Evolutionary conservation across 192 early-diverging fungal species (phyloP).

Genomic region (Anaeromyces robustus): DNA sequence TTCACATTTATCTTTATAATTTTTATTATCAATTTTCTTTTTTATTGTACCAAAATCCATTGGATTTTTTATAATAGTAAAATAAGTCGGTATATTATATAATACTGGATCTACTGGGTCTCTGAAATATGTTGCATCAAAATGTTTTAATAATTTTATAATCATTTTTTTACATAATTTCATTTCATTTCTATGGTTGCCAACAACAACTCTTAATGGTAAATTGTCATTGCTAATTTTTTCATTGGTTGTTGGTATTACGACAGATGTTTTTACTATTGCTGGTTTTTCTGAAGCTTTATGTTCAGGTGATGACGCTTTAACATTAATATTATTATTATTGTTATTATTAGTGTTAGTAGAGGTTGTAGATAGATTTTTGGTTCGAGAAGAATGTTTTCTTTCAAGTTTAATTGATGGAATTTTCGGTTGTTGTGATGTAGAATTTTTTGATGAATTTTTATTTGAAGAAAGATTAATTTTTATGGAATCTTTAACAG

Average conservation of each 20-base stretch:
- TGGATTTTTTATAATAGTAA: constrained; percentile 49
- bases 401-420: background rate
- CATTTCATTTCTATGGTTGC: background rate
- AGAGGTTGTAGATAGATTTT: background rate
- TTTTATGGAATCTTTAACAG: background rate
- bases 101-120: constrained; percentile 60
- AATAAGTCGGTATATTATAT: constrained; percentile 67
- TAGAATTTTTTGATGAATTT: background rate
- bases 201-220: background rate
- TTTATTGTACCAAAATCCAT: constrained; percentile 70
- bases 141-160: background rate
- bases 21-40: constrained; percentile 41
- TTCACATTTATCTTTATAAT: constrained; percentile 21
- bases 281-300: background rate
- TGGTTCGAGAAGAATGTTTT: background rate
- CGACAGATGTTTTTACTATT: background rate
- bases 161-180: background rate
- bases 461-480: background rate
- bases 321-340: no score
- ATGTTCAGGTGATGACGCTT: no score
- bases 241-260: background rate
- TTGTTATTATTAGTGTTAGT: background rate
- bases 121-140: constrained; percentile 66
- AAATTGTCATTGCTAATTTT: background rate
- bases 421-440: background rate